phyloP scores from a whole-genome alignment of 1,284 basidiomycete genomes.

The Cryptococcus neoformans region DNA sequence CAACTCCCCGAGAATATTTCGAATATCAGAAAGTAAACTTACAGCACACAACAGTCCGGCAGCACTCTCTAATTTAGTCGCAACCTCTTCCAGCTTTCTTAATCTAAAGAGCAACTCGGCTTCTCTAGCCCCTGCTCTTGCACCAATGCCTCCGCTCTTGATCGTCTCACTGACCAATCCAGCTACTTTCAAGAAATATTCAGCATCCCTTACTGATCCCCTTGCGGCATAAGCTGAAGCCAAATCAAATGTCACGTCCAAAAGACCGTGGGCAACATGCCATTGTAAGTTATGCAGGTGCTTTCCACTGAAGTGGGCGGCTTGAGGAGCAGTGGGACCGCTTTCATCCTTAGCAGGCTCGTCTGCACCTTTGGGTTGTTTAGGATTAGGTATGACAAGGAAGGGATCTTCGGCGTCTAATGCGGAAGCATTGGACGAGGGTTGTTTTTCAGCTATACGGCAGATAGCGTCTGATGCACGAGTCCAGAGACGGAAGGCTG shows the following conservation, averaged over 20 bases:
- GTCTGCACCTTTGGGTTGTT: constrained; percentile 34
- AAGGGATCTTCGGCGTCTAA: constrained; percentile 26
- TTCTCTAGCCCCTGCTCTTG: constrained; percentile 62
- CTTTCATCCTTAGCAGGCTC: constrained; percentile 35
- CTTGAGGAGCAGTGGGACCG: constrained; percentile 23
- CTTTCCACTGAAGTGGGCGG: constrained; percentile 25
- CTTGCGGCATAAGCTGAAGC: constrained; percentile 61
- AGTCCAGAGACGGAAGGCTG: constrained; percentile 74
- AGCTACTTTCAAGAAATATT: constrained; percentile 75
- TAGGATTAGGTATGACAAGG: constrained; percentile 12
- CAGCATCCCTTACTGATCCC: constrained; percentile 75
- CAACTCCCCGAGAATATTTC: neutral
- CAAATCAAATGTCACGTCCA: constrained; percentile 63
- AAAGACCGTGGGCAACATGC: constrained; percentile 54
- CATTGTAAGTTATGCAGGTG: constrained; percentile 65
- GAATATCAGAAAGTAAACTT: constrained; percentile 8
- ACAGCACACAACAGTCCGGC: constrained; percentile 37
- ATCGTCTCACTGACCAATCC: constrained; percentile 64
- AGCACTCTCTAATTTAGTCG: constrained; percentile 57
- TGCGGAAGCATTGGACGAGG: constrained; percentile 23
- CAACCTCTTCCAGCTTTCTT: constrained; percentile 58
- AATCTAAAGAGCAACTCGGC: constrained; percentile 67
- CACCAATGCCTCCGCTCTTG: constrained; percentile 61
- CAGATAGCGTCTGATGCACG: constrained; percentile 68
- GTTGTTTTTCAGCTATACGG: constrained; percentile 54